Conservation (phyloP, 2,329 filamentous ascomycete genomes). For the Aureobasidium sp. region DNA sequence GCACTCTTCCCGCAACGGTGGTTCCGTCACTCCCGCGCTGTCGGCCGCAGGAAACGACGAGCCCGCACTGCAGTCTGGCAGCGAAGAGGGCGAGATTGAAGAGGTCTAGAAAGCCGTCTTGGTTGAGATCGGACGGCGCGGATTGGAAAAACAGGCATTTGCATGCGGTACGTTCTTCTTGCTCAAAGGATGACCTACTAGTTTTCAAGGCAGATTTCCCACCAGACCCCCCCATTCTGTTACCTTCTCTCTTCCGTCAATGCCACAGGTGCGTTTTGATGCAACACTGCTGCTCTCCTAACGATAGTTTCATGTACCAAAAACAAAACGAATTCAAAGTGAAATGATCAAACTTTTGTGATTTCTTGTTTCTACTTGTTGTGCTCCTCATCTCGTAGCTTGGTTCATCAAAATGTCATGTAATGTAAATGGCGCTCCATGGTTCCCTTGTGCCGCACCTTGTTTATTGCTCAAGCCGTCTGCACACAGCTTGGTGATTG, state of each 20-base stretch:
- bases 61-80: conserved; percentile 66
- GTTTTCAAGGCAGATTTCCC: conserved; percentile 1
- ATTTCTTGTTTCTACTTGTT: neutral
- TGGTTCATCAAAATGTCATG: conserved; percentile 6
- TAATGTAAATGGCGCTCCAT: conserved; percentile 1
- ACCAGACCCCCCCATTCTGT: neutral
- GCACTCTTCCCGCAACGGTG: conserved; percentile 47
- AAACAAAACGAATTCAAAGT: neutral
- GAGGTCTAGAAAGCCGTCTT: conserved; percentile 43
- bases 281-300: neutral
- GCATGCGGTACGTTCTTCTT: conserved; percentile 11
- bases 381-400: neutral
- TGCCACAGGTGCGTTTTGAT: conserved; percentile 4
- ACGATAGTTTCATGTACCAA: conserved; percentile 1
- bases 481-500: neutral
- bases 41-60: conserved; percentile 35
- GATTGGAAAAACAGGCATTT: neutral
- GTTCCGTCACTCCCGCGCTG: conserved; percentile 48
- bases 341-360: conserved; percentile 7
- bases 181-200: conserved; percentile 10
- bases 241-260: neutral
- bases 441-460: neutral
- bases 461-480: neutral
- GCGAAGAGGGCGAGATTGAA: conserved; percentile 97
- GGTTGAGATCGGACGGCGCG: neutral